Base-by-base conservation (phyloP, 179 eudicot species). In the Corrigiola litoralis region DNA sequence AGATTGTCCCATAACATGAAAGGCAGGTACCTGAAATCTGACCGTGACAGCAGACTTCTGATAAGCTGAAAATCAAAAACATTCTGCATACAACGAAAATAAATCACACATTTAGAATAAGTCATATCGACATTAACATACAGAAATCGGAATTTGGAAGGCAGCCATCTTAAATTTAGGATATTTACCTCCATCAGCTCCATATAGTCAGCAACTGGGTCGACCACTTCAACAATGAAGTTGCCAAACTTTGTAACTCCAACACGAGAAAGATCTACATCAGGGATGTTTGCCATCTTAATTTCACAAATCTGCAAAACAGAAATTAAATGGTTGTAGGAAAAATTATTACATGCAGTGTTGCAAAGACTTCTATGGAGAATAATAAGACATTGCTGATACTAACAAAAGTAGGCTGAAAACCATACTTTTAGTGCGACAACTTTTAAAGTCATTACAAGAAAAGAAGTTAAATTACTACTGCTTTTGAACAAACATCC, bases 41-140 rank as follows among this genome's bases (percentile, higher is more conserved):
- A 36, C 34, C 83, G 87, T 36, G 87, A 75, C 44, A 94, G 72
- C 68, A 88, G 95, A 78, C 78, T 84, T 76, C 72, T 83, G 70
- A 94, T 88, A 44, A 90, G 91, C 58, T 87, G 74, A 69, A 94
- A 90, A 85, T 94, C 99, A 74, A 94, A 94, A 66, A 94, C 99
- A 75, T 77, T 80, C 99, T 94, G 56, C 48, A 70, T 6, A 63
- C 72, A 36, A 21, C n/a, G 61, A 48, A 49, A 59, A 17, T 21
- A 40, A 29, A 41, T 32, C 9, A 24, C 12, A 62, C 24, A 50
- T 25, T 33, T n/a, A 37, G 54, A 61, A 47, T 18, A 33, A 69
- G 25, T 6, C 47, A 16, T 50, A 5, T 4, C 33, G 13, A 31
- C n/a, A 29, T 36, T 58, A 23, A 31, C 13, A 31, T 36, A 6